Conservation (phyloP, 164 flowering plant genomes). For the Santalum album region DNA sequence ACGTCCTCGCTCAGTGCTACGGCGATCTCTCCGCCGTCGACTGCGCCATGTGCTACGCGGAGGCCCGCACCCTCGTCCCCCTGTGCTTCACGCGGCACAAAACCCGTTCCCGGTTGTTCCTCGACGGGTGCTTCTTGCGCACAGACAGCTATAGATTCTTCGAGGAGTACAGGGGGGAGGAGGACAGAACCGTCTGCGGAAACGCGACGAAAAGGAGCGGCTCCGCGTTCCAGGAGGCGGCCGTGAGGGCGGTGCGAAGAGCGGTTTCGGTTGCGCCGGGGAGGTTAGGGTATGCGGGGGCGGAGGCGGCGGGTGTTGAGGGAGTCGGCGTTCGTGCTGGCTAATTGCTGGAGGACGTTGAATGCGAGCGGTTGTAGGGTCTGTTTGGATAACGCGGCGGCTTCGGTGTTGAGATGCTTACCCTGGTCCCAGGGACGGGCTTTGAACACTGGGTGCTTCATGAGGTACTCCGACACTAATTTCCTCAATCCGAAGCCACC, state of each 20-base stretch:
- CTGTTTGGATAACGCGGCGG: not conserved
- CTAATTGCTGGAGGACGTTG: not conserved
- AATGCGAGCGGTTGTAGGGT: not conserved
- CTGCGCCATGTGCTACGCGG: too few species aligned
- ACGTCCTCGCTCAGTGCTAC: too few species aligned
- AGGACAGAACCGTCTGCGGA: not conserved
- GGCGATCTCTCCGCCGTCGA: too few species aligned
- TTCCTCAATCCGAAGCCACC: not conserved
- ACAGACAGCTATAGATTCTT: not conserved
- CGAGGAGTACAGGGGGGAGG: not conserved
- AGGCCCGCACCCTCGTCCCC: too few species aligned
- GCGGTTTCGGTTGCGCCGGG: not conserved
- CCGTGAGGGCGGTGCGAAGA: not conserved
- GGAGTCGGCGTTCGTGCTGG: not conserved
- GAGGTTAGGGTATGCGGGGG: not conserved
- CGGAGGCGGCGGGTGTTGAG: not conserved
- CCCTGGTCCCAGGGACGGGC: not conserved
- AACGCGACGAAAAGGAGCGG: not conserved
- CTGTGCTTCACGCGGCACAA: too few species aligned
- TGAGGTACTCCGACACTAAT: not conserved
- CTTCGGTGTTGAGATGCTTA: not conserved
- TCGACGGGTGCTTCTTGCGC: not conserved
- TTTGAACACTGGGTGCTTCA: not conserved
- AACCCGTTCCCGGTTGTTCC: not conserved
- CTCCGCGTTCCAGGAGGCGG: not conserved